Evolutionary conservation across 2,329 filamentous ascomycete genomes (phyloP).

Genomic region (Sclerotinia glacialis): DNA sequence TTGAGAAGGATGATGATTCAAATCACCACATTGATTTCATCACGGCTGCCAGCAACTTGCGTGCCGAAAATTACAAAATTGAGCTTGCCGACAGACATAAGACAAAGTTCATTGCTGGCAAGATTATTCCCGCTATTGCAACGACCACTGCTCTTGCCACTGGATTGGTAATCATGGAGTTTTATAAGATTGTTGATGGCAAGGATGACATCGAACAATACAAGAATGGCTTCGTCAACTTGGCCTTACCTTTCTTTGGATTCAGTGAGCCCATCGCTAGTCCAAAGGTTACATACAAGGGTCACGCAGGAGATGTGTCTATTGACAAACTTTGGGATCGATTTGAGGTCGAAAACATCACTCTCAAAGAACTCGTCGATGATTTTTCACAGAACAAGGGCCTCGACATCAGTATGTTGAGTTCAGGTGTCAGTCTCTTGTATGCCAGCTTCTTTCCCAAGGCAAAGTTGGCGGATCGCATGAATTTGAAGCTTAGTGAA

Average conservation of each 20-base stretch:
- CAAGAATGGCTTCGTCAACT: slow-evolving; percentile 98
- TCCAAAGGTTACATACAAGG: slow-evolving; percentile 86
- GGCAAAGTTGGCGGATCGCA: slow-evolving; percentile 73
- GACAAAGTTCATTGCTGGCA: slow-evolving; percentile 99
- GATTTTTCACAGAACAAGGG: slow-evolving; percentile 74
- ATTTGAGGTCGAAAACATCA: slow-evolving; percentile 85
- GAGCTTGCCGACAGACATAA: slow-evolving; percentile 88
- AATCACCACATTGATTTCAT: slow-evolving; percentile 99
- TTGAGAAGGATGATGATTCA: slow-evolving; percentile 97
- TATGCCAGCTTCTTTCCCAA: slow-evolving; percentile 91
- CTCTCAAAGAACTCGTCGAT: slow-evolving; percentile 77
- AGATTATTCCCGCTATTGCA: slow-evolving; percentile 98
- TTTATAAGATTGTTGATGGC: slow-evolving; percentile 95
- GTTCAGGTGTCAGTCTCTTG: slow-evolving; percentile 91
- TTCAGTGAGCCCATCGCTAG: slow-evolving; percentile 96
- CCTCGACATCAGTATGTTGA: slow-evolving; percentile 84
- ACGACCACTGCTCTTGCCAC: slow-evolving; percentile 96
- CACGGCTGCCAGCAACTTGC: slow-evolving; percentile 91
- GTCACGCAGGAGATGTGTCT: slow-evolving; percentile 72
- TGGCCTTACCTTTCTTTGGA: slow-evolving; percentile 94
- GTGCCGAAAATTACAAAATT: slow-evolving; percentile 98
- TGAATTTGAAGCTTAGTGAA: slow-evolving; percentile 79
- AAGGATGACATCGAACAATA: slow-evolving; percentile 97
- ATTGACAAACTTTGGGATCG: slow-evolving; percentile 98
- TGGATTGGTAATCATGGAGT: slow-evolving; percentile 84